These are phyloP conservation scores for Xylariaceae sp. DNA, from an alignment of 2,329 filamentous ascomycete genomes.

Conservation along the genomic window DNA sequence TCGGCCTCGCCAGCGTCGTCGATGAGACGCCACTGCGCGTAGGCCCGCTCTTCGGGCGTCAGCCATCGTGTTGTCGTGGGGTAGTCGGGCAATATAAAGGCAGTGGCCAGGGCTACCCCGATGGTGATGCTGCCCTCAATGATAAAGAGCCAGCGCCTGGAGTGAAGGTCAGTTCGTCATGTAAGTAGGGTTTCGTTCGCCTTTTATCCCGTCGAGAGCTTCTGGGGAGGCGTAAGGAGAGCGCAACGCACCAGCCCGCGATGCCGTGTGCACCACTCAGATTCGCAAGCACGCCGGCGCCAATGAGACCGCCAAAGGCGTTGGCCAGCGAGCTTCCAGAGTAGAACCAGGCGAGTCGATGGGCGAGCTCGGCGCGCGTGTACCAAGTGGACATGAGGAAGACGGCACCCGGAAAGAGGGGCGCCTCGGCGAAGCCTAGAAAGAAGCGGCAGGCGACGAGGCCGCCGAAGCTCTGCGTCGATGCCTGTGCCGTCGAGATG, in stretches of 20 bases:
- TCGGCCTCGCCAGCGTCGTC: slow-evolving; percentile 41
- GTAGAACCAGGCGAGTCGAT: slow-evolving; percentile 40
- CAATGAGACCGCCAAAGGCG: slow-evolving; percentile 43
- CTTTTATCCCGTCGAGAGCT: too few relatives aligned
- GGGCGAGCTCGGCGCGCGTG: slow-evolving; percentile 33
- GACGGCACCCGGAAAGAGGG: slow-evolving; percentile 42
- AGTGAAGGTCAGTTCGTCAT: not conserved
- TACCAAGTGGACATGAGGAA: slow-evolving; percentile 41
- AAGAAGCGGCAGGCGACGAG: slow-evolving; percentile 41
- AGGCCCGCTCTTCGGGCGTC: slow-evolving; percentile 40
- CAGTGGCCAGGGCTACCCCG: slow-evolving; percentile 23
- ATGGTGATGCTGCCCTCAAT: slow-evolving; percentile 35
- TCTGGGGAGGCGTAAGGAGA: not conserved
- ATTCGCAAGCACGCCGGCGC: slow-evolving; percentile 39
- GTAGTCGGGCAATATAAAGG: slow-evolving; percentile 42
- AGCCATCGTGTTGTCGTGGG: slow-evolving; percentile 47
- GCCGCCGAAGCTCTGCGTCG: slow-evolving; percentile 31
- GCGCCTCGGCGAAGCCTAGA: slow-evolving; percentile 41
- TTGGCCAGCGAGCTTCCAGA: slow-evolving; percentile 39
- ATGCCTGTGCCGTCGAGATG: slow-evolving; percentile 38
- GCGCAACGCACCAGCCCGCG: slow-evolving; percentile 25
- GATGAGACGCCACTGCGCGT: slow-evolving; percentile 44
- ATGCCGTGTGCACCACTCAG: slow-evolving; percentile 31
- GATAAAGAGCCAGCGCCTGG: slow-evolving; percentile 31
- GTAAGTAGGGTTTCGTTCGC: not conserved